Base-by-base conservation (phyloP, 805 yeast genomes). In the Saccharomycopsis sp. region DNA sequence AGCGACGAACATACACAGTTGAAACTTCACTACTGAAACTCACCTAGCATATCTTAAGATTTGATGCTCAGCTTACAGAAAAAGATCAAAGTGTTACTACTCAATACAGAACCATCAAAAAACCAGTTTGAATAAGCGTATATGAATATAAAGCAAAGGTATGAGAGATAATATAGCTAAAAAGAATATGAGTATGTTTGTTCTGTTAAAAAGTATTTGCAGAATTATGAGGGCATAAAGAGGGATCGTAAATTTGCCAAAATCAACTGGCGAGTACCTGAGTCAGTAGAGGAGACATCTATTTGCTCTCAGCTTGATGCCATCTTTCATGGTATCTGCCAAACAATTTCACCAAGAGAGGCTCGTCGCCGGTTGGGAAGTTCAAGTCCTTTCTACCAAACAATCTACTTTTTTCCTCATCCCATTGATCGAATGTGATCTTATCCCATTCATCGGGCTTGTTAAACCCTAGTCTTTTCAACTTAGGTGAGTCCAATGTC, bases 371-470 rank as follows among this genome's bases (percentile, higher is more conserved):
- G n/a, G 16, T 44, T 2, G 52, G 54, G 50, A 34, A 16, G 29
- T 60, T 60, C n/a, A 53, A n/a, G 48, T 55, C 61, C 21, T 53
- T 50, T 44, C 58, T 18, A 29, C 63, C 61, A 51, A 60, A 57
- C 15, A 71, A 60, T 53, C 64, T 63, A 15, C 73, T 72, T 37
- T 61, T 65, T 23, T 69, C 62, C 16, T 65, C 64, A n/a, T 65
- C 65, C 74, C 74, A 71, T 16, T 68, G 65, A n/a, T 64, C 65
- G 58, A 69, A 70, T 9, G 64, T 63, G 54, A 68, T 68, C 52
- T 66, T 64, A 21, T 70, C 71, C 74, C 73, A 71, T 7, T 64
- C 65, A 29, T 66, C 65, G 24, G 69, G 63, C 57, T 65, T 66
- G 12, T 61, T 64, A 52, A 59, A 65, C 1, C 73, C 73, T 60